Conservation (phyloP, 345 rosid genomes). For the Gossypium thurberi region DNA sequence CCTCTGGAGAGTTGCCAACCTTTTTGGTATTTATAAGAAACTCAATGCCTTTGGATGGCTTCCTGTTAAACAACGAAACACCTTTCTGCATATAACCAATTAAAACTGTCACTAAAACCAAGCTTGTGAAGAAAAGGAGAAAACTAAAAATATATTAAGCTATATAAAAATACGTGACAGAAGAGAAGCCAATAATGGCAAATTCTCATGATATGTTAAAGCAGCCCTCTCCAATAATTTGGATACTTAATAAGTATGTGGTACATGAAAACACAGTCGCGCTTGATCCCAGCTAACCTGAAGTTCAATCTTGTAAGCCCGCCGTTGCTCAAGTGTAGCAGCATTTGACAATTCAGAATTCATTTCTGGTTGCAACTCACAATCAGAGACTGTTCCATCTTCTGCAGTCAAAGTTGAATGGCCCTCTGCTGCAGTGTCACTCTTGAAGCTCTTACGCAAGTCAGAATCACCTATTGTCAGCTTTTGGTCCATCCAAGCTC, state of each 20-base stretch:
- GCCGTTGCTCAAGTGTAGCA: constrained; percentile 87
- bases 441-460: constrained; percentile 48
- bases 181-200: constrained; percentile 1
- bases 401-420: constrained; percentile 47
- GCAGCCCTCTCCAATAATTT: constrained; percentile 1
- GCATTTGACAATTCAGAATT: constrained; percentile 73
- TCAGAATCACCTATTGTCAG: constrained; percentile 53
- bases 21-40: constrained; percentile 70
- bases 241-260: background rate
- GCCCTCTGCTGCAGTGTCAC: constrained; percentile 44
- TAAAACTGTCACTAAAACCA: constrained; percentile 24
- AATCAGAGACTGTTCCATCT: constrained; percentile 53
- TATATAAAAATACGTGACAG: background rate
- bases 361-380: constrained; percentile 60
- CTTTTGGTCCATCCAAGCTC: constrained; percentile 93
- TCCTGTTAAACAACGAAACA: constrained; percentile 71
- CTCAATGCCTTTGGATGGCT: constrained; percentile 89
- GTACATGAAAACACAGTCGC: constrained; percentile 2
- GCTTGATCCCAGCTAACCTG: constrained; percentile 44
- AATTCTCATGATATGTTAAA: background rate
- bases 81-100: constrained; percentile 73
- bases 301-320: constrained; percentile 89
- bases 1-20: constrained; percentile 74
- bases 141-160: background rate
- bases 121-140: background rate